Evolutionary conservation across 1,284 basidiomycete species (phyloP).

Genomic region (Gymnopus androsaceus): DNA sequence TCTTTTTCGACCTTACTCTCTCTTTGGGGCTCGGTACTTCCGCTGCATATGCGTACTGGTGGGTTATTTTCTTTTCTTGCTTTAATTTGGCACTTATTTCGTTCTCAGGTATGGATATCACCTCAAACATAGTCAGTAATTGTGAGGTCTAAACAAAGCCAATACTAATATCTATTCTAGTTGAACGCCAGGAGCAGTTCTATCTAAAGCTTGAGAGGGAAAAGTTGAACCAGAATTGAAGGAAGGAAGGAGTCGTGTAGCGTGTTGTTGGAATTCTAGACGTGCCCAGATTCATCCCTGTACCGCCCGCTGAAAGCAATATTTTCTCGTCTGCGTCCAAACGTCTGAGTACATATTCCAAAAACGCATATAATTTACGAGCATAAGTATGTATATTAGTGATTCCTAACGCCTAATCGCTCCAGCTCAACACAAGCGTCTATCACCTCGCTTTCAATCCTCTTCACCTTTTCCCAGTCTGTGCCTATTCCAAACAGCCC

Average conservation of each 20-base stretch:
- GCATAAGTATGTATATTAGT: not conserved
- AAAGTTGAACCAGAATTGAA: constrained; percentile 37
- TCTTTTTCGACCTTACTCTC: constrained; percentile 78
- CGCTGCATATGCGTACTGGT: constrained; percentile 81
- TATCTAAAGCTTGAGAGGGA: constrained; percentile 81
- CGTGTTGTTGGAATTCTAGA: constrained; percentile 12
- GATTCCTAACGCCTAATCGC: constrained; percentile 46
- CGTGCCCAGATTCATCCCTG: constrained; percentile 1
- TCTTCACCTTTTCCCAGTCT: constrained; percentile 82
- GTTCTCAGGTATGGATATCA: constrained; percentile 75
- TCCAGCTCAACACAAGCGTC: constrained; percentile 77
- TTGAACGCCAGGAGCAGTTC: constrained; percentile 78
- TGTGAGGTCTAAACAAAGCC: not conserved
- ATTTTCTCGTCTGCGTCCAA: not conserved
- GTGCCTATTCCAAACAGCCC: constrained; percentile 89
- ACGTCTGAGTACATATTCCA: not conserved
- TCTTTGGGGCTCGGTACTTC: constrained; percentile 73
- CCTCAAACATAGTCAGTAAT: constrained; percentile 69
- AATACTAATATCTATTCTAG: constrained; percentile 38
- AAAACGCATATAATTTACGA: constrained; percentile 3
- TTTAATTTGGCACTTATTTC: constrained; percentile 19
- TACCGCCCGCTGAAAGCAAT: not conserved
- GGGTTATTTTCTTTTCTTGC: constrained; percentile 30
- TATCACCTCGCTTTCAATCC: constrained; percentile 65
- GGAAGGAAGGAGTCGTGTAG: constrained; percentile 10